Evolutionary conservation across 805 yeast genomes (phyloP).

Genomic region (Kodamaea lidongshanica): DNA sequence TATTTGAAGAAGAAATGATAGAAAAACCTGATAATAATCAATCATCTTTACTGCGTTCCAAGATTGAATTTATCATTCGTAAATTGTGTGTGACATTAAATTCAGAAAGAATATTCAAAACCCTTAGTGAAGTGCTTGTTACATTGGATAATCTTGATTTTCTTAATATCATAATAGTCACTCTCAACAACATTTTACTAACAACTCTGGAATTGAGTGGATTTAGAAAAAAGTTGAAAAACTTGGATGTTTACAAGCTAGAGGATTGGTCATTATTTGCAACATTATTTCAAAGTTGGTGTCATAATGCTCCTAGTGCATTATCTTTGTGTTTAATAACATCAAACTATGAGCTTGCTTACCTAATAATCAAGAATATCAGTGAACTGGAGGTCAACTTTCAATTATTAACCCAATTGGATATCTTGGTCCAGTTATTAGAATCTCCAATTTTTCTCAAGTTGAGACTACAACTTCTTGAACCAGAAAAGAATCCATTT

Average conservation of each 20-base stretch:
- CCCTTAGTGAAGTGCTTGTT: constrained; percentile 70
- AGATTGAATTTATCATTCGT: constrained; percentile 69
- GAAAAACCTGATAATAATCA: constrained; percentile 8
- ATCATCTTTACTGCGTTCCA: constrained; percentile 53
- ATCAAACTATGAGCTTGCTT: constrained; percentile 83
- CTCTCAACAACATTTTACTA: constrained; percentile 75
- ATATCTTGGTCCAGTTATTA: constrained; percentile 78
- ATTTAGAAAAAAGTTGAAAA: constrained; percentile 59
- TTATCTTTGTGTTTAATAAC: constrained; percentile 79
- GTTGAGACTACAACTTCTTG: constrained; percentile 79
- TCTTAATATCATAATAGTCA: constrained; percentile 75
- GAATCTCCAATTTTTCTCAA: constrained; percentile 92
- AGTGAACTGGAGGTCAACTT: constrained; percentile 79
- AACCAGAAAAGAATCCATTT: constrained; percentile 75
- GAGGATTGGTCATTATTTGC: constrained; percentile 69
- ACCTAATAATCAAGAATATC: constrained; percentile 69
- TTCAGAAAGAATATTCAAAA: constrained; percentile 76
- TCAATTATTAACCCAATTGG: constrained; percentile 77
- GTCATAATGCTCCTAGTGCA: constrained; percentile 84
- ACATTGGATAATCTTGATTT: constrained; percentile 51
- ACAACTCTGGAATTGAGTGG: constrained; percentile 76
- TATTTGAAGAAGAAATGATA: constrained; percentile 57
- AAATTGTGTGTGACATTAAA: constrained; percentile 76
- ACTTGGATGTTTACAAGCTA: constrained; percentile 44
- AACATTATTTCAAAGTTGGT: constrained; percentile 82